Percentiles rank a stretch among this genome's conserved stretches.
Conservation (phyloP, 352 stramenopile genomes). For the Pythium insidiosum region DNA sequence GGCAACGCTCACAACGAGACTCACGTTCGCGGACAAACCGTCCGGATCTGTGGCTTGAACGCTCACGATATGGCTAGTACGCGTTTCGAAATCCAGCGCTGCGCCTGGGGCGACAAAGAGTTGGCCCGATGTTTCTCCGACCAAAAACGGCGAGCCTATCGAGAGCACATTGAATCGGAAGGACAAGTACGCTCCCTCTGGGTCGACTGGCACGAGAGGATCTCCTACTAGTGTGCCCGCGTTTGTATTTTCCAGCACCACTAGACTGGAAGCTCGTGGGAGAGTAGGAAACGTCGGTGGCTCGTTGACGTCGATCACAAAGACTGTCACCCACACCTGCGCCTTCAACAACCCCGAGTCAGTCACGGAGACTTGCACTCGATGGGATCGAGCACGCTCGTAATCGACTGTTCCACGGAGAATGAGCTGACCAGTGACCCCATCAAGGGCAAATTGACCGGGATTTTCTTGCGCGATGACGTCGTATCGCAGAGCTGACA, state of each 20-base stretch:
- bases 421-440: constrained; percentile 7
- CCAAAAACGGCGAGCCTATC: constrained; percentile 1
- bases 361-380: too few species aligned
- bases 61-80: constrained; percentile 4
- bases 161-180: constrained; percentile 8
- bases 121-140: constrained; percentile 3
- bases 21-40: constrained; percentile 3
- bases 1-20: constrained; percentile 14
- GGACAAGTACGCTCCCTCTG: constrained; percentile 10
- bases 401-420: constrained; percentile 13
- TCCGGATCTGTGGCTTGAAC: constrained; percentile 19
- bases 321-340: constrained; percentile 6
- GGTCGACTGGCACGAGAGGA: constrained; percentile 9
- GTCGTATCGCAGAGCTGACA: constrained; percentile 9
- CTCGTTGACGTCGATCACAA: constrained; percentile 20
- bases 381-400: constrained; percentile 3
- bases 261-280: too few species aligned
- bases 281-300: too few species aligned
- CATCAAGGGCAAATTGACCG: constrained; percentile 17
- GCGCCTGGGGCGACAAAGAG: constrained; percentile 4
- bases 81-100: constrained; percentile 14
- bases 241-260: constrained; percentile 10
- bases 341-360: neutral
- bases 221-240: constrained; percentile 6
- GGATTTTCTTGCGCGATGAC: constrained; percentile 3